Evolutionary conservation across 1,139 yeast genomes (phyloP).

Genomic region (Taiozyma sp.): DNA sequence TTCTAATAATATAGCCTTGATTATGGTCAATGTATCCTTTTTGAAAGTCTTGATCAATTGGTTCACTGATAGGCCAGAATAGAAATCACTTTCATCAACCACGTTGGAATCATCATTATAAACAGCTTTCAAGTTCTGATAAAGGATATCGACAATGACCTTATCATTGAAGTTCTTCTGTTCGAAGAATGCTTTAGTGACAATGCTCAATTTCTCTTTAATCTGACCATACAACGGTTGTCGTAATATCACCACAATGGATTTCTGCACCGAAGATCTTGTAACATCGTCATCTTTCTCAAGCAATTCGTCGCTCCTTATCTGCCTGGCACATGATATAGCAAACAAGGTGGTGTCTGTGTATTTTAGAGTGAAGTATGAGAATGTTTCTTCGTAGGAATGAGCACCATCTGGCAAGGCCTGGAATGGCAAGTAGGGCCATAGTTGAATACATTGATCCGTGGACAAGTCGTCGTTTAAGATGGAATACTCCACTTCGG

Average conservation of each 20-base stretch:
- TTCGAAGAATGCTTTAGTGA: constrained; percentile 78
- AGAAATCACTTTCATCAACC: constrained; percentile 48
- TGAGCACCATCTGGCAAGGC: constrained; percentile 97
- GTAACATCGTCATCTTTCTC: constrained; percentile 64
- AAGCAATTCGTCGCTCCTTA: constrained; percentile 55
- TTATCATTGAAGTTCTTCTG: constrained; percentile 75
- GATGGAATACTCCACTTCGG: constrained; percentile 90
- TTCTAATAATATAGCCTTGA: constrained; percentile 76
- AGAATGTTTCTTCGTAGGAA: constrained; percentile 85
- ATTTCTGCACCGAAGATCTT: constrained; percentile 86
- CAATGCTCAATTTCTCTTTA: constrained; percentile 83
- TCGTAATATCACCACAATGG: constrained; percentile 80
- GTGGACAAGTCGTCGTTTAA: constrained; percentile 47
- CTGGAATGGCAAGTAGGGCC: constrained; percentile 92
- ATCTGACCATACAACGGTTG: constrained; percentile 87
- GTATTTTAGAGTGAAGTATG: constrained; percentile 82
- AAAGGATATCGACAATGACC: constrained; percentile 60
- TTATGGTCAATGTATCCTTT: constrained; percentile 54
- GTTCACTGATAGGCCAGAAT: constrained; percentile 71
- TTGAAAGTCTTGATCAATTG: constrained; percentile 58
- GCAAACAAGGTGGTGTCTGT: constrained; percentile 71
- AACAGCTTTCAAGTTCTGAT: constrained; percentile 58
- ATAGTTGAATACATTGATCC: constrained; percentile 26
- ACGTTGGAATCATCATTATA: constrained; percentile 29
- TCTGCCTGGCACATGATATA: constrained; percentile 87